A percentile compares a stretch with the other conserved stretches of the same genome.
These are phyloP conservation scores for Rhinocladiella mackenziei DNA, from an alignment of 2,329 filamentous ascomycete species.

Conservation along the genomic window DNA sequence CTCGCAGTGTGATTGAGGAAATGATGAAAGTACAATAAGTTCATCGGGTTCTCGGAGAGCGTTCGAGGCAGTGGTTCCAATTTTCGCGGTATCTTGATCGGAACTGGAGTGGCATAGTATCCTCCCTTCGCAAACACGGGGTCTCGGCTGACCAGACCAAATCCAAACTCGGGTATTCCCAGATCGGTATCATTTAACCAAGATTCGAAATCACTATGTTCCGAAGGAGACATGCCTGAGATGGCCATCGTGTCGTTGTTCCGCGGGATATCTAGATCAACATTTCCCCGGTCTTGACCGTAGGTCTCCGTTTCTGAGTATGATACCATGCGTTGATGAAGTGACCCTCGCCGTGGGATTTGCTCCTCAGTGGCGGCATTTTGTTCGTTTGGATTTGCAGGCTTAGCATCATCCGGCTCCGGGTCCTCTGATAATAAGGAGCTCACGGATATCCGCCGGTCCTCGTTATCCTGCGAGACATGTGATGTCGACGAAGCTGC, in stretches of 20 bases:
- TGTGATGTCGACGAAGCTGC: constrained; percentile 37
- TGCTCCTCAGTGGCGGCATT: constrained; percentile 15
- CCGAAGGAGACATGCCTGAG: constrained; percentile 44
- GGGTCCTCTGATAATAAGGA: constrained; percentile 58
- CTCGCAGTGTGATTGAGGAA: constrained; percentile 77
- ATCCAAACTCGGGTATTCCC: constrained; percentile 44
- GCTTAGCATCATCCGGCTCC: constrained; percentile 29
- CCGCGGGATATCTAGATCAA: constrained; percentile 64
- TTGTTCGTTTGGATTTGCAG: constrained; percentile 7
- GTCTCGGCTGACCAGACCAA: constrained; percentile 47
- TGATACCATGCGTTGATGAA: constrained; percentile 30
- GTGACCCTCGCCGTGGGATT: constrained; percentile 25
- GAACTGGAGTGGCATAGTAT: constrained; percentile 67
- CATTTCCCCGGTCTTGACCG: constrained; percentile 67
- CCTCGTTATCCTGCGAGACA: constrained; percentile 36
- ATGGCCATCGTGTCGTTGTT: constrained; percentile 70
- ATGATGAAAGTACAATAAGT: constrained; percentile 69
- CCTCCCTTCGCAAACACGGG: constrained; percentile 56
- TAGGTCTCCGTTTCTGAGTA: constrained; percentile 43
- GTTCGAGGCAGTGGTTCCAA: constrained; percentile 54
- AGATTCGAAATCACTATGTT: constrained; percentile 30
- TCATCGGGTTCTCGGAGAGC: constrained; percentile 70
- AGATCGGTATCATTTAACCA: constrained; percentile 29
- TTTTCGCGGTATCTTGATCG: constrained; percentile 58
- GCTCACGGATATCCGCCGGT: constrained; percentile 60